phyloP scores from a whole-genome alignment of 2,329 filamentous ascomycete species.

The Neonectria ditissima region DNA sequence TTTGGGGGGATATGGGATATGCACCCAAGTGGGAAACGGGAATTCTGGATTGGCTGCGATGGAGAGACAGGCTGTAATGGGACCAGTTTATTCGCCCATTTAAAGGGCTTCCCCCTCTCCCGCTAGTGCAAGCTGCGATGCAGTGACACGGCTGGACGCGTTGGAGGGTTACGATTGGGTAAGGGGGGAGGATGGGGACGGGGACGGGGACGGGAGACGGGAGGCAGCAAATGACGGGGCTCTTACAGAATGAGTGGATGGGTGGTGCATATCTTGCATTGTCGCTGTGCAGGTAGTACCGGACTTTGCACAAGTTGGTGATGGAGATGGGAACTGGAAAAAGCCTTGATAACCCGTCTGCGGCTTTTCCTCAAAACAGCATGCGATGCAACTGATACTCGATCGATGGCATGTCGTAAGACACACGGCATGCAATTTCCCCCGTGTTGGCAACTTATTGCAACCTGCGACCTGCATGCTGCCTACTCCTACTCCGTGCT shows the following conservation, averaged over 20 bases:
- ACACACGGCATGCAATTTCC: background rate
- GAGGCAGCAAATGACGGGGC: background rate
- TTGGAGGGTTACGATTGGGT: constrained; percentile 27
- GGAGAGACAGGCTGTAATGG: background rate
- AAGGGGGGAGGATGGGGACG: constrained; percentile 4
- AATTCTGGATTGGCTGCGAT: constrained; percentile 7
- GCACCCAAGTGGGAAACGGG: background rate
- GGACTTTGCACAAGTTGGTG: no score
- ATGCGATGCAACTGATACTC: no score
- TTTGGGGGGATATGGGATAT: no score
- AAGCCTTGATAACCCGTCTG: no score
- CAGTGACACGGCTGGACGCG: constrained; percentile 30
- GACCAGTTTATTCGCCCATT: background rate
- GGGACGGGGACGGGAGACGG: background rate
- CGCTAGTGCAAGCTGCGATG: constrained; percentile 2
- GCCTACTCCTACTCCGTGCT: no score
- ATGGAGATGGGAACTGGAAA: background rate
- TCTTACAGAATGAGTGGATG: background rate
- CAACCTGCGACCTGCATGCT: background rate
- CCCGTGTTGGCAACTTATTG: background rate
- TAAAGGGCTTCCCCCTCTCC: constrained; percentile 15
- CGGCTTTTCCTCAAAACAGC: background rate
- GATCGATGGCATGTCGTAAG: background rate
- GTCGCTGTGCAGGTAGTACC: background rate
- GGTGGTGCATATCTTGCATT: background rate